These are phyloP conservation scores for Astrothelium subdiscretum DNA, from an alignment of 495 filamentous ascomycete genomes.

Conservation along the genomic window DNA sequence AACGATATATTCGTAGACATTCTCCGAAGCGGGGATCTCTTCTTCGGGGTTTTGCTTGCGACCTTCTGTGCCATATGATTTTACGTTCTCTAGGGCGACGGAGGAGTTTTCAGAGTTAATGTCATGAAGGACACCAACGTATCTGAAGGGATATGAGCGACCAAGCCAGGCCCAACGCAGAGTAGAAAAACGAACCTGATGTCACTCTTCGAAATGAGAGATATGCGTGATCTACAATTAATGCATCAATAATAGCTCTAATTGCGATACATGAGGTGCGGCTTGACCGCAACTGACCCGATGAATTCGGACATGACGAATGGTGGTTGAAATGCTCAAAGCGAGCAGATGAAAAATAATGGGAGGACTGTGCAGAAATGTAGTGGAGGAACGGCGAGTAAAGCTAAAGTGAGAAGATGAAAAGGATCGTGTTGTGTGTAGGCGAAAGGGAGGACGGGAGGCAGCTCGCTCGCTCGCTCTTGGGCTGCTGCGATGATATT, in stretches of 20 bases:
- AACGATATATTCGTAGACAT: constrained; percentile 96
- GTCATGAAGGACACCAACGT: constrained; percentile 90
- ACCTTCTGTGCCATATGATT: constrained; percentile 86
- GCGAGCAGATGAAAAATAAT: background rate
- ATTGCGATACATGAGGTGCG: background rate
- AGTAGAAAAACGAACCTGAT: constrained; percentile 53
- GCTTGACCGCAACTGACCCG: constrained; percentile 31
- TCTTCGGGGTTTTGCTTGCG: constrained; percentile 64
- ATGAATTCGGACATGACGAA: constrained; percentile 51
- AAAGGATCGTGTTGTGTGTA: constrained; percentile 3
- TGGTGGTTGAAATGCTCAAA: constrained; percentile 8
- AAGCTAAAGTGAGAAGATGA: background rate
- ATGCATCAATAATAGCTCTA: constrained; percentile 10
- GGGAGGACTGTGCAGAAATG: background rate
- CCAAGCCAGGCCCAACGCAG: background rate
- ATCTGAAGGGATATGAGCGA: constrained; percentile 41
- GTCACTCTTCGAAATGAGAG: constrained; percentile 91
- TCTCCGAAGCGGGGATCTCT: constrained; percentile 68
- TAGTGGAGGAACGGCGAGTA: background rate
- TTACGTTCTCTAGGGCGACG: constrained; percentile 90
- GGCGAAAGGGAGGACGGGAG: background rate
- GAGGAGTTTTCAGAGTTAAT: constrained; percentile 96
- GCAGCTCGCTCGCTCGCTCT: no score
- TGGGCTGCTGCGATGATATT: background rate
- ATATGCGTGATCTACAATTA: constrained; percentile 55